Percentiles rank a stretch among this genome's conserved stretches.
Conservation (phyloP, 768 basidiomycete genomes). For the Obba rivulosa region DNA sequence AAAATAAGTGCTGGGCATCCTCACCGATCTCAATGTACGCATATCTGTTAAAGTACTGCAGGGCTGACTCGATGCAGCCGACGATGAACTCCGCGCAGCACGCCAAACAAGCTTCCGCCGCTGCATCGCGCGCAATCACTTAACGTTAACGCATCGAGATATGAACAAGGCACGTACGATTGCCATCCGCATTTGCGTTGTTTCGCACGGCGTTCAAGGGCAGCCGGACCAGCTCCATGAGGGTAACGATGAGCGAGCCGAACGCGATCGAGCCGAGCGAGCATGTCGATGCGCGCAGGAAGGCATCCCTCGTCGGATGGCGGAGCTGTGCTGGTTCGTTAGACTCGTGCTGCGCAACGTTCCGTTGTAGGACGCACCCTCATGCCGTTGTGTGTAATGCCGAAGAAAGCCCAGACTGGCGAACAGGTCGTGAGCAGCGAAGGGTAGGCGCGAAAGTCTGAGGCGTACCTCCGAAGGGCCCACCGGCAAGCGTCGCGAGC, state of each 20-base stretch:
- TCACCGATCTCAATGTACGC: slow-evolving; percentile 79
- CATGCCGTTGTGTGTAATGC: slow-evolving; percentile 58
- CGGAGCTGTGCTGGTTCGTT: slow-evolving; percentile 42
- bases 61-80: slow-evolving; percentile 60
- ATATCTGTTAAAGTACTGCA: slow-evolving; percentile 84
- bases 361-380: slow-evolving; percentile 47
- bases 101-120: slow-evolving; percentile 67
- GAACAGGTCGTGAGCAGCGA: slow-evolving; percentile 17
- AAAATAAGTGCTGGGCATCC: not conserved
- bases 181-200: slow-evolving; percentile 56
- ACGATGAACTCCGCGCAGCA: slow-evolving; percentile 78
- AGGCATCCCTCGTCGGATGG: slow-evolving; percentile 64
- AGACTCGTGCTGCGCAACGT: not conserved
- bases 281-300: slow-evolving; percentile 68
- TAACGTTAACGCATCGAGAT: too few relatives aligned
- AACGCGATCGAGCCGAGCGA: slow-evolving; percentile 85
- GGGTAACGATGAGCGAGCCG: slow-evolving; percentile 76
- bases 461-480: slow-evolving; percentile 53
- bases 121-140: slow-evolving; percentile 32
- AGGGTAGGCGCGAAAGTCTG: not conserved
- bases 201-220: slow-evolving; percentile 54
- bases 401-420: slow-evolving; percentile 72
- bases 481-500: slow-evolving; percentile 75
- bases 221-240: slow-evolving; percentile 64
- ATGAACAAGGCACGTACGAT: too few relatives aligned